Conservation (phyloP, 805 yeast species). For the Teunomyces atbi region DNA sequence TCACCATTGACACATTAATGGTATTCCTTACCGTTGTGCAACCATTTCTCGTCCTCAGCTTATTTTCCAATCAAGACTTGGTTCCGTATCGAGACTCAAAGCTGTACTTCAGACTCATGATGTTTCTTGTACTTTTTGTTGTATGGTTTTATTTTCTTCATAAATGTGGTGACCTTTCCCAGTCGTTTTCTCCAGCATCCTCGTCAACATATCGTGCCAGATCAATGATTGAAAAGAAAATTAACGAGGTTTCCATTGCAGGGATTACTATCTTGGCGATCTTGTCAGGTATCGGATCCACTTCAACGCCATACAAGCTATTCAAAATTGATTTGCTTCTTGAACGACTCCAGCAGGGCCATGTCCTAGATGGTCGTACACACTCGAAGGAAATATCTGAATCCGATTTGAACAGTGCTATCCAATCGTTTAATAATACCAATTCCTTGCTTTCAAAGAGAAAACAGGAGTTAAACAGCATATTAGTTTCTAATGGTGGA, state of each 20-base stretch:
- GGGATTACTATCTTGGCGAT: conserved; percentile 52
- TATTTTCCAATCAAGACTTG: conserved; percentile 28
- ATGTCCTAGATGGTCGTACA: conserved; percentile 4
- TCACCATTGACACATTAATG: conserved; percentile 38
- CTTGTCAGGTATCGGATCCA: conserved; percentile 52
- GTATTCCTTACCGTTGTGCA: conserved; percentile 39
- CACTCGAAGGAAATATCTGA: conserved; percentile 22
- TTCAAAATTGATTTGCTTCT: conserved; percentile 12
- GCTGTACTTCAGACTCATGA: conserved; percentile 5
- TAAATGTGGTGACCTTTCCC: conserved; percentile 33
- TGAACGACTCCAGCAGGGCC: not conserved
- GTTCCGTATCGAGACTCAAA: conserved; percentile 13
- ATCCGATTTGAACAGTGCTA: conserved; percentile 29
- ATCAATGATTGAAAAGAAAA: conserved; percentile 39
- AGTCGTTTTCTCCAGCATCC: conserved; percentile 18
- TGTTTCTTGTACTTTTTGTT: conserved; percentile 12
- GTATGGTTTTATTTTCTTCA: conserved; percentile 35
- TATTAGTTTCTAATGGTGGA: conserved; percentile 21
- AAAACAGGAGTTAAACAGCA: conserved; percentile 26
- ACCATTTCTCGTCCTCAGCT: conserved; percentile 40
- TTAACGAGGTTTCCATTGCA: conserved; percentile 45
- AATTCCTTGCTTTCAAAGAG: conserved; percentile 32
- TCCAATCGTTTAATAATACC: conserved; percentile 44
- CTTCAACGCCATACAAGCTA: conserved; percentile 41
- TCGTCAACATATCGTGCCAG: conserved; percentile 14